Percentiles rank a stretch among this genome's conserved stretches.
Evolutionary conservation across 345 rosid species (phyloP).

Genomic region (Eutrema japonicum): DNA sequence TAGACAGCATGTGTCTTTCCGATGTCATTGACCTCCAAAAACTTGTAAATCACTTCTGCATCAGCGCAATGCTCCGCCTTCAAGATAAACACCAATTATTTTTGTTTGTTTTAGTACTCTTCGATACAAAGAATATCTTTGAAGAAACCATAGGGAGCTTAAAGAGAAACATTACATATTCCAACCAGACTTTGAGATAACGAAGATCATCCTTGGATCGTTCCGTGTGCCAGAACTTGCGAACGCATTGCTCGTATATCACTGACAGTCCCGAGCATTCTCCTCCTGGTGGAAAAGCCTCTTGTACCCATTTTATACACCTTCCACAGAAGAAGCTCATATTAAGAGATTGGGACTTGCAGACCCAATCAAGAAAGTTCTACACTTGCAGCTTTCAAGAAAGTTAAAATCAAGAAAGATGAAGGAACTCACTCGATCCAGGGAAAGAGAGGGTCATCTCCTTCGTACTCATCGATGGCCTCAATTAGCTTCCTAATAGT

Average conservation of each 20-base stretch:
- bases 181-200: constrained; percentile 95
- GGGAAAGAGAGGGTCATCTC: constrained; percentile 83
- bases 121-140: not conserved
- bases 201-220: constrained; percentile 87
- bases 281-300: constrained; percentile 84
- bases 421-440: constrained; percentile 70
- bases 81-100: not conserved
- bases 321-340: constrained; percentile 44
- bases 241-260: constrained; percentile 91
- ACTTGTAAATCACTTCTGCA: constrained; percentile 75
- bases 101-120: not conserved
- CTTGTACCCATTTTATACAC: constrained; percentile 95
- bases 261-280: constrained; percentile 79
- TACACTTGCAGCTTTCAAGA: not conserved
- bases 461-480: constrained; percentile 73
- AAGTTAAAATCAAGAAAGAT: not conserved
- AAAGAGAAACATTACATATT: constrained; percentile 65
- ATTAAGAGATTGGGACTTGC: not conserved
- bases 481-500: constrained; percentile 65
- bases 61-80: constrained; percentile 88
- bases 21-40: constrained; percentile 81
- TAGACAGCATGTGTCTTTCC: constrained; percentile 68
- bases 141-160: not conserved
- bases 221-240: constrained; percentile 80
- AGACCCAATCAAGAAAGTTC: not conserved